Evolutionary conservation across 2,329 filamentous ascomycete species (phyloP), one percentile per base, ranked within the genome.

Genomic region (Fonsecaea erecta): DNA sequence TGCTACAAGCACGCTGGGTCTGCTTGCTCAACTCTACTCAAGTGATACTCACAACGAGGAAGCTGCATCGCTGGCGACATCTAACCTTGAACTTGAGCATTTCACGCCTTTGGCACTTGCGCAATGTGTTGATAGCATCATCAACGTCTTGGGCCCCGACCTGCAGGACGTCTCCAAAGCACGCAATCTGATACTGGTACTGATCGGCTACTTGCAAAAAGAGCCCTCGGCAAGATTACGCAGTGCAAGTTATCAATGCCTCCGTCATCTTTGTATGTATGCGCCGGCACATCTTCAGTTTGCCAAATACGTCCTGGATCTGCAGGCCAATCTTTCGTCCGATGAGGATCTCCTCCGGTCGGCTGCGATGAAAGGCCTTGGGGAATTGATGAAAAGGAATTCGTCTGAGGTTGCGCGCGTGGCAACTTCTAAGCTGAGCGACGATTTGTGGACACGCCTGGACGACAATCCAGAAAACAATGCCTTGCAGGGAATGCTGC

Each of bases 71-170:
- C 82, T 91, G 46, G 88, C 92, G 7, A 93, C 91, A 0, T 97
- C 95, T 73, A 98, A 97, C 74, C 85, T 97, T 37, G 93, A 97
- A 77, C 83, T 96, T 72, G 92, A 95, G 62, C 83, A 93, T 26
- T 89, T 92, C 5, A 94, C 94, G 0, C 87, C 90, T 1, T 89
- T 92, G 21, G 90, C 93, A 0, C 89, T 98, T 67, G 90, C 91
- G 34, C 88, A 92, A 71, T 96, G 92, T 71, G 89, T 97, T 32
- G 93, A 98, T 77, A 95, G 93, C n/a, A 84, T 97, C 26, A 93
- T 99, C 79, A 98, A 98, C 71, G 95, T 99, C 9, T 84, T 99
- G 11, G 95, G 95, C 0, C 95, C 95, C 0, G 96, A 99, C 77
- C 81, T 99, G 24, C 95, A 98, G 77, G 95, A 98, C 73, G 88